Percentiles rank a stretch among this genome's conserved stretches.
Conservation (phyloP, 2,329 filamentous ascomycete species). For the Lanzia echinophila region DNA sequence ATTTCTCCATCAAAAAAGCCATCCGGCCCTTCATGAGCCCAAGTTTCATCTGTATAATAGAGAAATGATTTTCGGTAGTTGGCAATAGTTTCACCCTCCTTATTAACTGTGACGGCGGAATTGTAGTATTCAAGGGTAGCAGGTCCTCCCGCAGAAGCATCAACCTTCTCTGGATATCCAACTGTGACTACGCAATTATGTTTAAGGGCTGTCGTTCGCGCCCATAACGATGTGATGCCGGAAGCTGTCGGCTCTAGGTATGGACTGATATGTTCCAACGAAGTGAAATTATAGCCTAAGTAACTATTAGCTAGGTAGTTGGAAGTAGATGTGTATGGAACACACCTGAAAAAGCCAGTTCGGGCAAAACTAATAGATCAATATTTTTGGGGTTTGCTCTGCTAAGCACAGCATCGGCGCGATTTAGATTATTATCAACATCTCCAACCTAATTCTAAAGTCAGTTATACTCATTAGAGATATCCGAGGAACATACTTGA, state of each 20-base stretch:
- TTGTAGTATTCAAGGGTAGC: constrained; percentile 48
- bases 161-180: constrained; percentile 68
- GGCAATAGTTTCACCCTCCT: constrained; percentile 51
- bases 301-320: background rate
- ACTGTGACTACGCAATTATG: constrained; percentile 61
- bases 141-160: constrained; percentile 44
- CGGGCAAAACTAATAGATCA: too few species aligned
- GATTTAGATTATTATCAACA: too few species aligned
- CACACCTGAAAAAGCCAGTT: too few species aligned
- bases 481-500: too few species aligned
- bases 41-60: constrained; percentile 54
- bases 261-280: constrained; percentile 58
- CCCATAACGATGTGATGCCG: constrained; percentile 67
- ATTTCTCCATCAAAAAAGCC: constrained; percentile 45
- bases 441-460: too few species aligned
- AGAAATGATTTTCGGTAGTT: constrained; percentile 56
- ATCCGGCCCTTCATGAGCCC: constrained; percentile 48
- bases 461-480: too few species aligned
- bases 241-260: constrained; percentile 60
- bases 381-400: too few species aligned
- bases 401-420: too few species aligned
- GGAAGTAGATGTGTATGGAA: too few species aligned
- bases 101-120: constrained; percentile 46
- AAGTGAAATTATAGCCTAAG: constrained; percentile 66
- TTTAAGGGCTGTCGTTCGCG: constrained; percentile 56